Percentiles rank a stretch among this genome's conserved stretches.
phyloP scores from a whole-genome alignment of 345 rosid species.

The Eucalyptus victrix region DNA sequence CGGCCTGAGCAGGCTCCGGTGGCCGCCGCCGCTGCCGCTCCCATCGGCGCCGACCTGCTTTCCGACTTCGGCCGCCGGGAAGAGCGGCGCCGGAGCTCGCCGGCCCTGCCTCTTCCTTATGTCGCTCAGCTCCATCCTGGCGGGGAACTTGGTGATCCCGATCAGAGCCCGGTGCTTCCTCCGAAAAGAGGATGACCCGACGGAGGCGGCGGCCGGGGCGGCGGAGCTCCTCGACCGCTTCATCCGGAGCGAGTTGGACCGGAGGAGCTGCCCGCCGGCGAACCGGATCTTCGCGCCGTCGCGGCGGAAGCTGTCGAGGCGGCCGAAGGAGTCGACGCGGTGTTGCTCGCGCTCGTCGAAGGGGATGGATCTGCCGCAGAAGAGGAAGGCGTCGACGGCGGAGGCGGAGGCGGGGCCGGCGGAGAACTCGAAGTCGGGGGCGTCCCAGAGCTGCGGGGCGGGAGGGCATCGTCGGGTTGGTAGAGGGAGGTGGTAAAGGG shows the following conservation, averaged over 20 bases:
- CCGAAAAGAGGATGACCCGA: background rate
- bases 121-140: constrained; percentile 25
- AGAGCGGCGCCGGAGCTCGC: constrained; percentile 8
- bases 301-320: background rate
- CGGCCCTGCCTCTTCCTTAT: constrained; percentile 28
- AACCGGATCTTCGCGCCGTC: background rate
- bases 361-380: constrained; percentile 1
- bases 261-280: background rate
- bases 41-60: background rate
- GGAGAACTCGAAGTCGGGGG: constrained; percentile 10
- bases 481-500: background rate
- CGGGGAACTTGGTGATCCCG: constrained; percentile 18
- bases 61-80: background rate
- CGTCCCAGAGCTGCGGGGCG: background rate
- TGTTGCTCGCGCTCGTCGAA: background rate
- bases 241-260: background rate
- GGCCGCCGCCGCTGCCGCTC: background rate
- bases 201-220: background rate
- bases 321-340: background rate
- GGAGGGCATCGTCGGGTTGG: background rate
- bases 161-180: constrained; percentile 7
- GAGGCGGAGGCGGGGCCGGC: background rate
- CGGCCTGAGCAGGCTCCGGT: background rate
- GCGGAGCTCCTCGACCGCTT: background rate
- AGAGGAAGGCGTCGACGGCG: background rate